These are phyloP conservation scores for Globisporangium nagaii DNA, from an alignment of 352 stramenopile species.

Conservation along the genomic window DNA sequence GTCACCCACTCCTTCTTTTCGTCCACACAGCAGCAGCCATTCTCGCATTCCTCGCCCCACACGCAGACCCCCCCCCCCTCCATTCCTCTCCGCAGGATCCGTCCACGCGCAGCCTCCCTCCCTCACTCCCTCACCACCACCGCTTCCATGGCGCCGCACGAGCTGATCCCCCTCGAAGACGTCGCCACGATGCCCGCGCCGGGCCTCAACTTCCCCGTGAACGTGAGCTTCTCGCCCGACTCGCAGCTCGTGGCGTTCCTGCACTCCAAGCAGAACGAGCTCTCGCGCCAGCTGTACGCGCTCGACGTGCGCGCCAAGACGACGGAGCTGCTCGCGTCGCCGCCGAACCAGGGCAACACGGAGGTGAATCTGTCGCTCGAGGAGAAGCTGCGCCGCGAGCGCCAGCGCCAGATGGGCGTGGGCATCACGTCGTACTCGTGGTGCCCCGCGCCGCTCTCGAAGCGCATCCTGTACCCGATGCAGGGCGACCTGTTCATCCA, in stretches of 20 bases:
- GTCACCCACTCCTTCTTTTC: conserved; percentile 2
- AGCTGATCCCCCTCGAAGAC: conserved; percentile 79
- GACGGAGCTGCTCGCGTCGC: conserved; percentile 57
- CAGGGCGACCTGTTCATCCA: conserved; percentile 94
- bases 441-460: conserved; percentile 44
- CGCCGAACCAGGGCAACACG: conserved; percentile 75
- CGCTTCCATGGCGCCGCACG: conserved; percentile 8
- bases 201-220: conserved; percentile 71
- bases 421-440: conserved; percentile 91
- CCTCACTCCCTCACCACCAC: neutral
- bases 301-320: conserved; percentile 56
- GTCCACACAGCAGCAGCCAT: conserved; percentile 7
- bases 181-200: conserved; percentile 85
- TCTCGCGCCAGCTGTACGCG: conserved; percentile 83
- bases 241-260: conserved; percentile 82
- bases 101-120: neutral
- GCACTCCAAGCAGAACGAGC: conserved; percentile 70
- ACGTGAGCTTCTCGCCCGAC: conserved; percentile 84
- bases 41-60: conserved; percentile 6
- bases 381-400: conserved; percentile 89
- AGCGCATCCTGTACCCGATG: conserved; percentile 87
- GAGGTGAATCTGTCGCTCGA: conserved; percentile 85
- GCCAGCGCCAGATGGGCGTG: conserved; percentile 87
- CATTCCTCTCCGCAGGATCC: neutral
- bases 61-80: neutral